Percentiles rank a stretch among this genome's conserved stretches.
phyloP scores from a whole-genome alignment of 2,329 filamentous ascomycete species.

The Venturia nashicola region DNA sequence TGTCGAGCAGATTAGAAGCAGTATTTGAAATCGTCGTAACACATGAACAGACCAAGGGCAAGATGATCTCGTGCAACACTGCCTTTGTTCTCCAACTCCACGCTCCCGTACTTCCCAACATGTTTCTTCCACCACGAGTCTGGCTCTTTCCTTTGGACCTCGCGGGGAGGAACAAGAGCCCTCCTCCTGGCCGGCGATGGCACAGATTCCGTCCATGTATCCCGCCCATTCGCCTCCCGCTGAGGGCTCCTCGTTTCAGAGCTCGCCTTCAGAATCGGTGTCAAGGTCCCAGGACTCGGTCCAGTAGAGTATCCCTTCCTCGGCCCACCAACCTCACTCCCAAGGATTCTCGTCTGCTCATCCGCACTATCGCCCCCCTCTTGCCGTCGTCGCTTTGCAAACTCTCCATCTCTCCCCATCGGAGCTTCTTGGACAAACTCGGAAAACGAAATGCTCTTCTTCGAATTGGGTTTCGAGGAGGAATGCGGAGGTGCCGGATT shows the following conservation, averaged over 20 bases:
- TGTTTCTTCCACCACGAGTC: constrained; percentile 41
- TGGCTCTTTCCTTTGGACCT: constrained; percentile 14
- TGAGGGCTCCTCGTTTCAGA: constrained; percentile 11
- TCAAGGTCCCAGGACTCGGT: constrained; percentile 11
- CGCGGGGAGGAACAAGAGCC: neutral
- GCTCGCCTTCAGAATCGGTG: constrained; percentile 12
- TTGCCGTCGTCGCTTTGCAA: neutral
- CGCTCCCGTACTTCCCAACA: constrained; percentile 47
- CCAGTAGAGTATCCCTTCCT: constrained; percentile 15
- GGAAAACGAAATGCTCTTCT: constrained; percentile 4
- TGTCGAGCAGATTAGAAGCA: constrained; percentile 21
- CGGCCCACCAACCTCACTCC: constrained; percentile 12
- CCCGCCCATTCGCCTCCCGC: constrained; percentile 8
- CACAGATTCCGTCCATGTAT: neutral
- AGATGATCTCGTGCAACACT: constrained; percentile 74
- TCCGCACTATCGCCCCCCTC: constrained; percentile 15
- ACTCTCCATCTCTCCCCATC: neutral
- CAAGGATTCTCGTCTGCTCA: constrained; percentile 28
- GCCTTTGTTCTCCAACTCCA: constrained; percentile 78
- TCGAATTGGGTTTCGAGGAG: neutral
- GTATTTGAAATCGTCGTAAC: constrained; percentile 14
- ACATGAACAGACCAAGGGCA: constrained; percentile 50
- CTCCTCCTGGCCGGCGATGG: neutral
- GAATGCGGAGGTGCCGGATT: neutral
- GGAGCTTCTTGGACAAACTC: neutral